These are phyloP conservation scores for Amesomyces nigricolor DNA, from an alignment of 2,329 filamentous ascomycete genomes.

Conservation along the genomic window DNA sequence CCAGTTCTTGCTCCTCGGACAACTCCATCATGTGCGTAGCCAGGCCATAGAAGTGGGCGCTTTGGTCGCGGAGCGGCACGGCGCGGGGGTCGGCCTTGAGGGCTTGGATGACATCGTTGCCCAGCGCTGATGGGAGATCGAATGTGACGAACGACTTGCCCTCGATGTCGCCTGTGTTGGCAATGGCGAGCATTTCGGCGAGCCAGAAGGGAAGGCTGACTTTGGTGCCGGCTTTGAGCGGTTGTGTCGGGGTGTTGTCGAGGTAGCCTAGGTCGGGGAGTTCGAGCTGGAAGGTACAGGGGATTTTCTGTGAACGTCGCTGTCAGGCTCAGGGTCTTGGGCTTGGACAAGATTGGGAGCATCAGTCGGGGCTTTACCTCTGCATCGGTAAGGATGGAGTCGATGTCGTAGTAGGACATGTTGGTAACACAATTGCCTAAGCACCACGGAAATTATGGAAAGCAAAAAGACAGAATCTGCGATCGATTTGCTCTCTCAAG, in stretches of 20 bases:
- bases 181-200: constrained; percentile 83
- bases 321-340: constrained; percentile 14
- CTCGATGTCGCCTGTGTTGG: constrained; percentile 39
- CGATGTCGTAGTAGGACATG: constrained; percentile 80
- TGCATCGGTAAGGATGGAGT: constrained; percentile 77
- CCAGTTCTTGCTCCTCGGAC: constrained; percentile 75
- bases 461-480: neutral
- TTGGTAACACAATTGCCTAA: neutral
- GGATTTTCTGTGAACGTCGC: constrained; percentile 66
- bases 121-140: constrained; percentile 73
- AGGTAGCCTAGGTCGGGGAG: constrained; percentile 83
- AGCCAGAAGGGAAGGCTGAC: constrained; percentile 89
- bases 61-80: constrained; percentile 76
- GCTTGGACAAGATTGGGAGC: neutral
- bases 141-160: constrained; percentile 64
- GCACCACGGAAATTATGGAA: neutral
- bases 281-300: constrained; percentile 89
- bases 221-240: constrained; percentile 74
- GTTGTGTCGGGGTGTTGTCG: constrained; percentile 66
- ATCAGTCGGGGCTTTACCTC: constrained; percentile 48
- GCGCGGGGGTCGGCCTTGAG: constrained; percentile 84
- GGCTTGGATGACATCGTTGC: constrained; percentile 76
- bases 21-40: constrained; percentile 82
- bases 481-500: neutral
- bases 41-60: constrained; percentile 81